Conservation (phyloP, 2,329 filamentous ascomycete species). For the Talaromyces marneffei region DNA sequence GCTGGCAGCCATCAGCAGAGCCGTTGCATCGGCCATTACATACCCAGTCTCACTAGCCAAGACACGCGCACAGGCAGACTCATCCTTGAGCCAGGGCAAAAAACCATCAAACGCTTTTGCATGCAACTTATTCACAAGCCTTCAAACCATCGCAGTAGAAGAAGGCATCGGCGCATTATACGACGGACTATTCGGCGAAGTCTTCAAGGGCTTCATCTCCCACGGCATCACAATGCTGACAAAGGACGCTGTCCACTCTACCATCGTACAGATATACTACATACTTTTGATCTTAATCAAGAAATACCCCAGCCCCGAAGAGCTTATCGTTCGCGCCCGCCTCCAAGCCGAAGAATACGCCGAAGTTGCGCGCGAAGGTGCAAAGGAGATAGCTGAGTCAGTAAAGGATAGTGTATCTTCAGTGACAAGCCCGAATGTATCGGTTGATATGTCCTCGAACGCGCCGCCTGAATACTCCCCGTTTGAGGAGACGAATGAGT, state of each 20-base stretch:
- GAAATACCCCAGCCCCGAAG: conserved; percentile 40
- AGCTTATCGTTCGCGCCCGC: conserved; percentile 35
- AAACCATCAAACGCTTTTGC: background rate
- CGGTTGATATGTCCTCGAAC: conserved; percentile 30
- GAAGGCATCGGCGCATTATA: conserved; percentile 69
- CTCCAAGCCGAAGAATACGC: conserved; percentile 38
- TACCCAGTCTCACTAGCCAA: conserved; percentile 88
- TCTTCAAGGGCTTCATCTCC: conserved; percentile 76
- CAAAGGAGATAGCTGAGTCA: conserved; percentile 24
- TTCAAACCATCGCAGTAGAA: conserved; percentile 51
- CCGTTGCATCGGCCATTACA: conserved; percentile 66
- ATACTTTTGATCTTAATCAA: conserved; percentile 49
- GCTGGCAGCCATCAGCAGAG: conserved; percentile 72
- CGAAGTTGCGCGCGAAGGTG: conserved; percentile 35
- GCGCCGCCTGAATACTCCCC: conserved; percentile 14
- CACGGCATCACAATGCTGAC: conserved; percentile 84
- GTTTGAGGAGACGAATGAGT: conserved; percentile 33
- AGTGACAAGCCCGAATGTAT: conserved; percentile 22
- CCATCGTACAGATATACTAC: conserved; percentile 69
- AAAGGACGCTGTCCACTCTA: conserved; percentile 69
- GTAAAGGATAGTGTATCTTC: conserved; percentile 6
- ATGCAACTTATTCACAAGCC: conserved; percentile 52
- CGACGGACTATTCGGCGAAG: conserved; percentile 67
- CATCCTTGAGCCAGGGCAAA: background rate
- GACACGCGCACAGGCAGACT: conserved; percentile 61